phyloP scores from a whole-genome alignment of 306 rosid genomes.

The Medicago arabica region DNA sequence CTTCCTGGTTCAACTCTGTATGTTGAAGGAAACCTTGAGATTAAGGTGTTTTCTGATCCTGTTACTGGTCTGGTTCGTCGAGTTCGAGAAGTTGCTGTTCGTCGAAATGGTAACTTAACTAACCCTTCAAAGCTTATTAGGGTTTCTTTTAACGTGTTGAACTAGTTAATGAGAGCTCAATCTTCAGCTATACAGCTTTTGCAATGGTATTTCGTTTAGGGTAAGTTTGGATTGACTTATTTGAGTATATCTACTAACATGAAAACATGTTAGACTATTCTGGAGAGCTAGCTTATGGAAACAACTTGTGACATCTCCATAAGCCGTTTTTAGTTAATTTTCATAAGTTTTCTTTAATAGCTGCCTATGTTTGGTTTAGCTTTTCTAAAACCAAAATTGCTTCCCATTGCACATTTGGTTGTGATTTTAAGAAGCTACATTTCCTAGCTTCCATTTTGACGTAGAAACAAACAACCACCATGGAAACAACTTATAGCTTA shows the following conservation, averaged over 20 bases:
- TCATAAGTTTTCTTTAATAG: too few relatives aligned
- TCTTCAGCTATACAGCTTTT: background rate
- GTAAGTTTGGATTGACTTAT: background rate
- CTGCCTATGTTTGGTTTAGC: background rate
- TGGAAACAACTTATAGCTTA: too few relatives aligned
- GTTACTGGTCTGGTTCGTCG: constrained; percentile 77
- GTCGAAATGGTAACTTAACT: constrained; percentile 62
- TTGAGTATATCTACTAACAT: background rate
- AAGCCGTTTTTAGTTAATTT: too few relatives aligned
- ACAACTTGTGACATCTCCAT: background rate
- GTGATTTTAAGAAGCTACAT: background rate
- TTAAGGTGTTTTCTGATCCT: constrained; percentile 73
- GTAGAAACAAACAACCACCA: background rate
- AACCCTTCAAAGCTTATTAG: background rate
- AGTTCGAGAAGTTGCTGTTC: constrained; percentile 81
- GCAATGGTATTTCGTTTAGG: background rate
- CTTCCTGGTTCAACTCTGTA: constrained; percentile 71
- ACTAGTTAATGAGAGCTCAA: constrained; percentile 18
- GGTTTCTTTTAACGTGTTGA: background rate
- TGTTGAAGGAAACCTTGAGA: constrained; percentile 88
- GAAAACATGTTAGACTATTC: background rate
- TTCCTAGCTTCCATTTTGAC: background rate
- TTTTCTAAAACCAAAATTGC: background rate
- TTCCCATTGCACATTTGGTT: background rate
- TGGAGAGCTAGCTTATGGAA: background rate